phyloP scores from a whole-genome alignment of 306 rosid genomes.

The Trifolium repens region DNA sequence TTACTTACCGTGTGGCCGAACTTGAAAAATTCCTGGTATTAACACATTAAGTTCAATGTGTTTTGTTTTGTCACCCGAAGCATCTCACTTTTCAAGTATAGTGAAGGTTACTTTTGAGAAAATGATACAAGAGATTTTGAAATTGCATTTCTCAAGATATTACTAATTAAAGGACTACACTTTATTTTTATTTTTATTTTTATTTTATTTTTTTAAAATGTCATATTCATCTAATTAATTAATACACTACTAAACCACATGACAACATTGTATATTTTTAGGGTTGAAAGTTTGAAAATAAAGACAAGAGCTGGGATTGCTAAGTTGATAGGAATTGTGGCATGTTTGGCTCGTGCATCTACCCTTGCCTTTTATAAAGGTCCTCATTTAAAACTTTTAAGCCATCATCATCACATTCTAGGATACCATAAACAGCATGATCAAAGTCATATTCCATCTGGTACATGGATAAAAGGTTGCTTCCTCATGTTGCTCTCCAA shows the following conservation, averaged over 20 bases:
- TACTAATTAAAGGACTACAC: too few species aligned
- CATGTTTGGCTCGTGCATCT: slow-evolving; percentile 61
- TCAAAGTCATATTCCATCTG: slow-evolving; percentile 31
- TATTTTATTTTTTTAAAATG: too few species aligned
- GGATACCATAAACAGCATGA: slow-evolving; percentile 35
- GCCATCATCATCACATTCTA: slow-evolving; percentile 40
- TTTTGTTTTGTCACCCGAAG: too few species aligned
- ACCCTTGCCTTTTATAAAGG: slow-evolving; percentile 71
- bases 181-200: too few species aligned
- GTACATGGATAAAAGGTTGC: slow-evolving; percentile 76
- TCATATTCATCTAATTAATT: neutral
- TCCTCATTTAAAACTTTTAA: slow-evolving; percentile 48
- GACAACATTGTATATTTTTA: slow-evolving; percentile 11
- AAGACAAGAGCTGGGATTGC: slow-evolving; percentile 60
- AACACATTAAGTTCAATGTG: too few species aligned
- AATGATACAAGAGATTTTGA: too few species aligned
- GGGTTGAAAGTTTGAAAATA: slow-evolving; percentile 65
- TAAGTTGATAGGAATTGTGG: slow-evolving; percentile 60
- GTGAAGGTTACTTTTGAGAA: too few species aligned
- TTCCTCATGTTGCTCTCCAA: slow-evolving; percentile 66
- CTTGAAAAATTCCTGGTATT: too few species aligned
- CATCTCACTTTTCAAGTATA: too few species aligned
- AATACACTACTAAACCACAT: neutral
- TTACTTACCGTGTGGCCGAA: too few species aligned
- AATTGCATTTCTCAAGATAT: too few species aligned